These are phyloP conservation scores for Cystofilobasidium bisporidii DNA, from an alignment of 768 basidiomycete species.

Conservation along the genomic window DNA sequence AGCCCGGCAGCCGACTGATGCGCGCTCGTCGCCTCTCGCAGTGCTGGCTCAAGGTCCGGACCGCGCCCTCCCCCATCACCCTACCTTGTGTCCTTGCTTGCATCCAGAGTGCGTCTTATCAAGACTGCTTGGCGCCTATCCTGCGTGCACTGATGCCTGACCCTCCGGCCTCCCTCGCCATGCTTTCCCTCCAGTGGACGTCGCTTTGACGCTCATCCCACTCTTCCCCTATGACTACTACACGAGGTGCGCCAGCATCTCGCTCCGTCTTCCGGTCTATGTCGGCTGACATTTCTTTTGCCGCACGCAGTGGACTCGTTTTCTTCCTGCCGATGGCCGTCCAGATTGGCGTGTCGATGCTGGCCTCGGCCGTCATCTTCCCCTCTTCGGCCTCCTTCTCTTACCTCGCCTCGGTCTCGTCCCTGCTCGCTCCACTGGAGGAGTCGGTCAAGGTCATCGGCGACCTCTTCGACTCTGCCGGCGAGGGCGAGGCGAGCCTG, in stretches of 20 bases:
- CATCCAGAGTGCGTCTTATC: background rate
- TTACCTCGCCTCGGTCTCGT: conserved; percentile 8
- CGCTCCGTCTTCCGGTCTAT: background rate
- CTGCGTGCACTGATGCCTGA: too few species aligned
- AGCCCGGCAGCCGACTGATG: background rate
- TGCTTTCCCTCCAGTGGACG: conserved; percentile 20
- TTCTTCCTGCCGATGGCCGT: conserved; percentile 21
- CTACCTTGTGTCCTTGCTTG: conserved; percentile 22
- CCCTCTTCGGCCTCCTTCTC: conserved; percentile 11
- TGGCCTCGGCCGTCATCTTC: conserved; percentile 16
- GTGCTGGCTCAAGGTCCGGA: conserved; percentile 26
- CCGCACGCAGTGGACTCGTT: background rate
- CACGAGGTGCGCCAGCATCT: conserved; percentile 1
- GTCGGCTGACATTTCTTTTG: background rate
- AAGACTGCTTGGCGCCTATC: background rate
- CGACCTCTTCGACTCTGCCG: background rate
- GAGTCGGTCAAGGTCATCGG: background rate
- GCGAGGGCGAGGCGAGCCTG: conserved; percentile 16
- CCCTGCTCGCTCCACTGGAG: conserved; percentile 14
- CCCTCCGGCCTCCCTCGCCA: too few species aligned
- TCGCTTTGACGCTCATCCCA: conserved; percentile 27
- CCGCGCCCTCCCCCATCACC: conserved; percentile 22
- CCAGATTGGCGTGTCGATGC: conserved; percentile 21
- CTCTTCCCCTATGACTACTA: conserved; percentile 24
- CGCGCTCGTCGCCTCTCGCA: background rate